phyloP scores from a whole-genome alignment of 192 early-diverging fungal species.

The Backusella westeae region DNA sequence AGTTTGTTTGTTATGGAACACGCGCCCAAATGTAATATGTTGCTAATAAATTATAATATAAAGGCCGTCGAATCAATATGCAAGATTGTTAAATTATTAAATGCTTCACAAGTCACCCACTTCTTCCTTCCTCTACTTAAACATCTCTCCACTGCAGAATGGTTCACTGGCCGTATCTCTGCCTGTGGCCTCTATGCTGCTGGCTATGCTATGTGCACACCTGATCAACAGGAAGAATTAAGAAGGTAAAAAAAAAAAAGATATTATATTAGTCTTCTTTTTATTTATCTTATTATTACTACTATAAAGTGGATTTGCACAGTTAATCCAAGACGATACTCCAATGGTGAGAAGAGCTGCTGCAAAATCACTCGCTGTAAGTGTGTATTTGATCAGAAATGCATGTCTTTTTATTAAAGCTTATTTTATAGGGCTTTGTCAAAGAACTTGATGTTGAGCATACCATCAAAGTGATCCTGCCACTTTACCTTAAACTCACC shows the following conservation, averaged over 20 bases:
- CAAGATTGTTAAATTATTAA: constrained; percentile 77
- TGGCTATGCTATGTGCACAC: constrained; percentile 72
- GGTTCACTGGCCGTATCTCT: constrained; percentile 96
- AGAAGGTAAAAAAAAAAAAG: constrained; percentile 53
- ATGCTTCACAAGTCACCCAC: constrained; percentile 81
- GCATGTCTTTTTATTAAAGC: too few species aligned
- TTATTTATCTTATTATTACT: not conserved
- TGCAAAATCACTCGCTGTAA: constrained; percentile 75
- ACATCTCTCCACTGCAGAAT: constrained; percentile 91
- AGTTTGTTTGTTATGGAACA: not conserved
- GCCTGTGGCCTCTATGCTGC: constrained; percentile 93
- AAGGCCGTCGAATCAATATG: constrained; percentile 95
- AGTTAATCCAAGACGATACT: constrained; percentile 90
- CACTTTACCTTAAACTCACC: constrained; percentile 82
- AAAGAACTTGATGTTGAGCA: constrained; percentile 72
- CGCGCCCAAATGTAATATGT: not conserved
- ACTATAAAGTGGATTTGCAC: constrained; percentile 63
- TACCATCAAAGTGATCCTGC: constrained; percentile 78
- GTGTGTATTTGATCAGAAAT: not conserved
- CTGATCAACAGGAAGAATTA: constrained; percentile 83
- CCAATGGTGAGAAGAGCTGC: constrained; percentile 98
- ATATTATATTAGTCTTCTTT: not conserved
- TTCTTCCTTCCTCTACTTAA: constrained; percentile 90
- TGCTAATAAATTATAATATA: not conserved
- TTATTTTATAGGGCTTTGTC: constrained; percentile 55